These are phyloP conservation scores for Aspergillus phoenicis DNA, from an alignment of 2,329 filamentous ascomycete species.

Conservation along the genomic window DNA sequence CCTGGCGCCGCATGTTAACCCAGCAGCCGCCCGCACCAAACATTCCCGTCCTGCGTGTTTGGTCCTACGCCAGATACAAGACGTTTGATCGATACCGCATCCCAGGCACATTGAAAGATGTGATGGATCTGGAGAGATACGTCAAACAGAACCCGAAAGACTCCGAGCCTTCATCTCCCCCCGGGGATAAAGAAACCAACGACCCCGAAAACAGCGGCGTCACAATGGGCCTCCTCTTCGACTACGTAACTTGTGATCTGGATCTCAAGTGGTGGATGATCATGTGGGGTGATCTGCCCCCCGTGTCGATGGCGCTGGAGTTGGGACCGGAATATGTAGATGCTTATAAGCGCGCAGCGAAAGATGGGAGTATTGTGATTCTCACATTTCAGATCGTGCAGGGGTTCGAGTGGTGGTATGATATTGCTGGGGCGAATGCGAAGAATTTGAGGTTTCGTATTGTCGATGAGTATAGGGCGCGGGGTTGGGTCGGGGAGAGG, in stretches of 20 bases:
- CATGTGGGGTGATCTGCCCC: not conserved
- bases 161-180: not conserved
- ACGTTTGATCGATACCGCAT: not conserved
- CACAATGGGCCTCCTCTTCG: not conserved
- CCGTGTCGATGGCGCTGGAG: not conserved
- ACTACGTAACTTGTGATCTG: not conserved
- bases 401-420: not conserved
- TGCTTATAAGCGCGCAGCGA: not conserved
- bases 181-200: too few species aligned
- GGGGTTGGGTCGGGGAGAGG: too few species aligned
- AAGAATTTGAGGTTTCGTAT: not conserved
- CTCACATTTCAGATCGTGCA: not conserved
- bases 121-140: not conserved
- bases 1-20: slow-evolving; percentile 2
- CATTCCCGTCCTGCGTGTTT: not conserved
- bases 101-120: not conserved
- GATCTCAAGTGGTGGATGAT: not conserved
- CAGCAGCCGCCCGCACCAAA: not conserved
- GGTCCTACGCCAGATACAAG: not conserved
- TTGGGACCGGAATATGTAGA: not conserved
- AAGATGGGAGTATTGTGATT: not conserved
- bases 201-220: not conserved
- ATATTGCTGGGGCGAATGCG: not conserved
- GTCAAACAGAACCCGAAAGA: not conserved
- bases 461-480: not conserved